Evolutionary conservation across 495 filamentous ascomycete species (phyloP), one percentile per base, ranked within the genome.

Genomic region (Talaromyces liani): DNA sequence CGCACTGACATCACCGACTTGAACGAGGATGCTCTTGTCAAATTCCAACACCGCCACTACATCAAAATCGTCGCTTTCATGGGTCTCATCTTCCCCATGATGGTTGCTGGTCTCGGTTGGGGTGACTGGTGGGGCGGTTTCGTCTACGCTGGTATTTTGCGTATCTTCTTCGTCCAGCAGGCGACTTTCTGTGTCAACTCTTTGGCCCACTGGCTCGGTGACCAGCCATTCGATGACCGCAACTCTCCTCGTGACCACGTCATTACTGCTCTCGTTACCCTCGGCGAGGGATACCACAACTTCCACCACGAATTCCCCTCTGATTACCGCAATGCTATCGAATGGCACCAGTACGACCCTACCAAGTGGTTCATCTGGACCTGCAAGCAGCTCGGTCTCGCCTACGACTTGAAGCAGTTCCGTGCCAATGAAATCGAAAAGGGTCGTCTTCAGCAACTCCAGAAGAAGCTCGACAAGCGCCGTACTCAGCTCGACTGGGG

Each of bases 291-390:
- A 59, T 98, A 98, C 81, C 93, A 98, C 84, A 97, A 96, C 82
- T 98, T 98, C 87, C 94, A 98, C 82, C 94, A 98, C 84, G 94
- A 98, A 73, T 98, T 98, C 81, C 94, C 94, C 60, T 95, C 91
- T 14, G 94, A 98, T 76, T 97, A 97, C 88, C 91, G 94, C 73
- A 98, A 98, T 76, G 94, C 93, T 60, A 95, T 98, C 66, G 82
- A 97, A 72, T 97, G 92, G 91, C 90, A 89, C 81, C 94, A 98
- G 82, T 98, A 98, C 71, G 94, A 98, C 78, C 94, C 94, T 22
- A 98, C 94, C 75, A 98, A 98, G 83, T 97, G 93, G 93, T 83
- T 77, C 74, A 98, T 98, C 84, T 95, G 90, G 90, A 72, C 81
- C 67, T 93, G 87, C 88, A 97, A 97, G 88, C 86, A 93, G 79